Conservation (phyloP, 2,329 filamentous ascomycete genomes). For the Cercospora beticola region DNA sequence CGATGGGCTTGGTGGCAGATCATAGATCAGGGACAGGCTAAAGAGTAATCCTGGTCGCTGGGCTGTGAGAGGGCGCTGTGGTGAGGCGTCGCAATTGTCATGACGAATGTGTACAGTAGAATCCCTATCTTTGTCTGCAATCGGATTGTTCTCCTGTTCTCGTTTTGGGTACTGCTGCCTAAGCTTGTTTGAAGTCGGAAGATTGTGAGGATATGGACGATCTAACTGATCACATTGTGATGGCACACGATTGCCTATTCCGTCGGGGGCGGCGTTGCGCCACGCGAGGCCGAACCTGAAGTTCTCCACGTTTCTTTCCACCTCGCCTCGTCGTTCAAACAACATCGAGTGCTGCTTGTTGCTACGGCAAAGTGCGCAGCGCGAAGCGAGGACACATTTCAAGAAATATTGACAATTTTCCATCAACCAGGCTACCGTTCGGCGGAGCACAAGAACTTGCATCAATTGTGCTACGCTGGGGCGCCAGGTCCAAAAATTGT, state of each 20-base stretch:
- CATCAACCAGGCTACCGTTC: neutral
- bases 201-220: neutral
- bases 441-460: neutral
- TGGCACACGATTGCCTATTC: neutral
- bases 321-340: neutral
- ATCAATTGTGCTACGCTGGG: conserved; percentile 1
- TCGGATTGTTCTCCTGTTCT: neutral
- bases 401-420: neutral
- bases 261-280: neutral
- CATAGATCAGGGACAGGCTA: neutral
- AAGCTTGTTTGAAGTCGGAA: neutral
- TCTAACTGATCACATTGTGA: neutral
- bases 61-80: neutral
- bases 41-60: neutral
- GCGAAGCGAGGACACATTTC: neutral
- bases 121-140: conserved; percentile 1
- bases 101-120: conserved; percentile 9
- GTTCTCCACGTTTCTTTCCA: neutral
- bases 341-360: neutral
- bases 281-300: neutral
- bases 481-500: conserved; percentile 5
- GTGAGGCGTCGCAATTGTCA: conserved; percentile 6
- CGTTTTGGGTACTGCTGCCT: neutral
- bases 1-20: conserved; percentile 11
- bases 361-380: neutral